Conservation (phyloP, 352 stramenopile species). For the Phytophthora nicotianae region DNA sequence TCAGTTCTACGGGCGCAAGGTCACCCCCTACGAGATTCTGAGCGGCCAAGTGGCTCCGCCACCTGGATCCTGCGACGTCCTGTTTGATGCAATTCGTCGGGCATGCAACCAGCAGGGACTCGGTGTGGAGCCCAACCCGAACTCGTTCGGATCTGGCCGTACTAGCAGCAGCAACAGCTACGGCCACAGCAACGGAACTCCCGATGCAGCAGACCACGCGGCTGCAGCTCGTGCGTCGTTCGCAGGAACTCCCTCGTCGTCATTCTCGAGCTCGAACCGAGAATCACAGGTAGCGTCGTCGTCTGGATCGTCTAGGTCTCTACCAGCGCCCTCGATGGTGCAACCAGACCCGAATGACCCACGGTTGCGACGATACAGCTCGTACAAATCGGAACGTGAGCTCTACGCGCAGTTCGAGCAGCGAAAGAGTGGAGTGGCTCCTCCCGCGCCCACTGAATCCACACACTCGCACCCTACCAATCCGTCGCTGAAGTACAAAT, state of each 20-base stretch:
- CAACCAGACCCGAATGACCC: conserved; percentile 61
- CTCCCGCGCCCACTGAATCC: conserved; percentile 36
- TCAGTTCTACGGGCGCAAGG: conserved; percentile 84
- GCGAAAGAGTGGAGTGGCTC: conserved; percentile 34
- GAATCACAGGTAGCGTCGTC: conserved; percentile 23
- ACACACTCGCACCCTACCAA: conserved; percentile 57
- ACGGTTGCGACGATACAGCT: conserved; percentile 65
- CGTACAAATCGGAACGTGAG: conserved; percentile 84
- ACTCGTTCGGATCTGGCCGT: conserved; percentile 28
- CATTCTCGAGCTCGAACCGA: conserved; percentile 21
- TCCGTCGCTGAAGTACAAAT: conserved; percentile 62
- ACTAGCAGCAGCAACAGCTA: conserved; percentile 36
- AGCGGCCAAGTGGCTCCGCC: conserved; percentile 75
- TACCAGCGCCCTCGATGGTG: conserved; percentile 34
- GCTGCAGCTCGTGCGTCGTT: conserved; percentile 33
- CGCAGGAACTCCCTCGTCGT: conserved; percentile 24
- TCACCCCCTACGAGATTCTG: conserved; percentile 83
- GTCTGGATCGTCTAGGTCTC: conserved; percentile 25
- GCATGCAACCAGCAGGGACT: conserved; percentile 38
- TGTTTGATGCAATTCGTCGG: conserved; percentile 74
- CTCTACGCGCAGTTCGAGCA: conserved; percentile 82
- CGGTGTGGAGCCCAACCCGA: conserved; percentile 21
- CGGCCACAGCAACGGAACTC: conserved; percentile 16
- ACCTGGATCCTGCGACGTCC: conserved; percentile 59
- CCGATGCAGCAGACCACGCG: conserved; percentile 35